Conservation (phyloP, 371 early-diverging fungal genomes). For the Neoconidiobolus thromboides region DNA sequence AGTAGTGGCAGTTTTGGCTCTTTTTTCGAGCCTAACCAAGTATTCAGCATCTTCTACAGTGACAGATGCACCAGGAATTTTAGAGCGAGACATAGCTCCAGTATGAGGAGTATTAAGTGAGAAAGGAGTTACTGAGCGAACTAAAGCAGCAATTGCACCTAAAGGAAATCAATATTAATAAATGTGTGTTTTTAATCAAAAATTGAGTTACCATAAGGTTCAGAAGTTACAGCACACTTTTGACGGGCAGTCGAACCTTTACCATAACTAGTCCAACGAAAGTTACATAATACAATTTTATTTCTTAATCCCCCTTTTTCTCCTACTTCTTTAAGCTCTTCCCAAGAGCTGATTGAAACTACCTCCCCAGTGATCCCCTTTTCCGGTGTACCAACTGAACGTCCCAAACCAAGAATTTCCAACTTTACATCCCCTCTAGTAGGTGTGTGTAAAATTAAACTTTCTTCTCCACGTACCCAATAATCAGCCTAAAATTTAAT, state of each 20-base stretch:
- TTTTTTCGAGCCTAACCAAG: constrained; percentile 18
- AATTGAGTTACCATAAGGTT: constrained; percentile 15
- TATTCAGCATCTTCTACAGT: constrained; percentile 26
- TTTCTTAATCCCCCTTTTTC: constrained; percentile 18
- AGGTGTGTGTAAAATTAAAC: constrained; percentile 18
- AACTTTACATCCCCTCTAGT: constrained; percentile 24
- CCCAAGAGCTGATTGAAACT: constrained; percentile 19
- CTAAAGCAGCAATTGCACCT: constrained; percentile 24
- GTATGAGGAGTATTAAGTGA: constrained; percentile 24
- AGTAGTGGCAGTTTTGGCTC: constrained; percentile 10
- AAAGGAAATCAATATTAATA: not conserved
- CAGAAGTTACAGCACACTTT: constrained; percentile 22
- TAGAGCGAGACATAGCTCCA: constrained; percentile 12
- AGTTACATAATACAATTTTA: constrained; percentile 26
- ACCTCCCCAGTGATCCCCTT: constrained; percentile 26
- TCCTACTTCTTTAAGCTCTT: constrained; percentile 16
- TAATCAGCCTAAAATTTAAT: constrained; percentile 11
- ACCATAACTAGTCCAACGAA: constrained; percentile 17
- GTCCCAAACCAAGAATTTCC: constrained; percentile 25
- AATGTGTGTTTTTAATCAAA: not conserved
- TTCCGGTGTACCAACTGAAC: constrained; percentile 18
- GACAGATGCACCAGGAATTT: constrained; percentile 31
- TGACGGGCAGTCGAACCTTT: constrained; percentile 13
- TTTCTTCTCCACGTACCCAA: constrained; percentile 26
- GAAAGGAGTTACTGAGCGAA: constrained; percentile 26